phyloP scores from a whole-genome alignment of 768 basidiomycete species.

The Gymnopilus junonius region DNA sequence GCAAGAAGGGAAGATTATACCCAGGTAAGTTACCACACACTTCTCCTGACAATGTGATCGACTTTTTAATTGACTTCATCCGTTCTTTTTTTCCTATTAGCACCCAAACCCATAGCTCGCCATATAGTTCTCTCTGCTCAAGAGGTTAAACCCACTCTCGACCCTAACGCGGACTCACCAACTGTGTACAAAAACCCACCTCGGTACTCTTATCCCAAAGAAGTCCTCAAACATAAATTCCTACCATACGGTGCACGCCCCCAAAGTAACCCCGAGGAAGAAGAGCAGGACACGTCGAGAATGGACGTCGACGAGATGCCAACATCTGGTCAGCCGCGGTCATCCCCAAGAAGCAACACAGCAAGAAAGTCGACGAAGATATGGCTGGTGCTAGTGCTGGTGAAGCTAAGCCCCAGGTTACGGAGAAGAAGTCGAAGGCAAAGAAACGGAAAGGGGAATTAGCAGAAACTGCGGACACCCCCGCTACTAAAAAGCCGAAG shows the following conservation, averaged over 20 bases:
- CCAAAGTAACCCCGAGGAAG: slow-evolving; percentile 16
- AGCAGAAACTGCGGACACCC: slow-evolving; percentile 14
- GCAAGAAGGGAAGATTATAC: slow-evolving; percentile 62
- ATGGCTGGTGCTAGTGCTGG: not conserved
- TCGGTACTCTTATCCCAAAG: slow-evolving; percentile 59
- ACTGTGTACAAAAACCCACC: slow-evolving; percentile 52
- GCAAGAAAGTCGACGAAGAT: slow-evolving; percentile 5
- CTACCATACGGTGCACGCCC: slow-evolving; percentile 61
- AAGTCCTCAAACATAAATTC: slow-evolving; percentile 66
- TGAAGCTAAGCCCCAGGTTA: not conserved
- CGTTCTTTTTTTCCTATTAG: slow-evolving; percentile 36
- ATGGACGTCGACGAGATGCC: slow-evolving; percentile 27
- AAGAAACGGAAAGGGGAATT: slow-evolving; percentile 51
- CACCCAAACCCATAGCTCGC: slow-evolving; percentile 60
- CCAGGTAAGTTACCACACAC: slow-evolving; percentile 43
- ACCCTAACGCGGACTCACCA: slow-evolving; percentile 17
- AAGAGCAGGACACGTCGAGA: slow-evolving; percentile 20
- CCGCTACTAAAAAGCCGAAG: slow-evolving; percentile 48
- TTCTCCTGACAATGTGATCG: not conserved
- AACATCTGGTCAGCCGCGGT: not conserved
- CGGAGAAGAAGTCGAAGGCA: slow-evolving; percentile 32
- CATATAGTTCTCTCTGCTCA: slow-evolving; percentile 63
- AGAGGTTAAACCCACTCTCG: slow-evolving; percentile 39
- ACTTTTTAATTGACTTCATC: not conserved
- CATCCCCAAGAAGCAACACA: slow-evolving; percentile 17